Base-by-base conservation (phyloP, 495 filamentous ascomycete species). In the Choiromyces venosus region DNA sequence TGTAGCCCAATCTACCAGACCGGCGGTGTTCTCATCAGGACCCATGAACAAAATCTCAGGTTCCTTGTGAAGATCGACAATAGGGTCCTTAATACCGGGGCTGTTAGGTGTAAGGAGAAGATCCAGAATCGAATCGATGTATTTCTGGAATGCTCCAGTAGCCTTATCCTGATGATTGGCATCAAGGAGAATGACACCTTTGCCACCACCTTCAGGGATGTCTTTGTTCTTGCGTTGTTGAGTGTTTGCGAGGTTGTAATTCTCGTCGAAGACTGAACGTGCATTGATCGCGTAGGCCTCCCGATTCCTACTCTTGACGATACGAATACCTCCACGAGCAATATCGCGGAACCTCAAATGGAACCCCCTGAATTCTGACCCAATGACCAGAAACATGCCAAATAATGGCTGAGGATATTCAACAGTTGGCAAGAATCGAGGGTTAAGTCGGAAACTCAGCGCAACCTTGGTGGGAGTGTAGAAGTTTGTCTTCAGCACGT, bases 181-280 rank as follows among this genome's bases (percentile, higher is more conserved):
- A 83, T 98, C 94, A 38, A 99, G 88, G 39, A 99, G 89, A 71
- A 99, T 94, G 67, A 99, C 95, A 83, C 95, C 95, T 85, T 99
- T 99, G 69, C 94, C 95, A 71, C 95, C 95, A 69, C 95, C 95
- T 86, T 99, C 95, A n/a, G 95, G 95, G 61, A 99, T 99, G 80
- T 99, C 95, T 85, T 99, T 99, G 86, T 99, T 99, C 88, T 99
- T 99, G 80, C 96, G 92, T 85, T 98, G 96, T 83, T 99, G 95
- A 0, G 95, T 99, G 83, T 95, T 98, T 74, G 95, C 95, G 74
- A 99, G 88, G 73, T 94, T 94, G 83, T 99, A 99, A 83, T 99
- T 99, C 84, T 99, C 95, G 75, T 99, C 95, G 77, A 99, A 99
- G 66, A 98, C 86, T 29, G 91, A 95, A 61, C 96, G 91, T 16